Percentiles rank a stretch among this genome's conserved stretches.
These are phyloP conservation scores for Hymenoscyphus albidus DNA, from an alignment of 2,329 filamentous ascomycete species.

Conservation along the genomic window DNA sequence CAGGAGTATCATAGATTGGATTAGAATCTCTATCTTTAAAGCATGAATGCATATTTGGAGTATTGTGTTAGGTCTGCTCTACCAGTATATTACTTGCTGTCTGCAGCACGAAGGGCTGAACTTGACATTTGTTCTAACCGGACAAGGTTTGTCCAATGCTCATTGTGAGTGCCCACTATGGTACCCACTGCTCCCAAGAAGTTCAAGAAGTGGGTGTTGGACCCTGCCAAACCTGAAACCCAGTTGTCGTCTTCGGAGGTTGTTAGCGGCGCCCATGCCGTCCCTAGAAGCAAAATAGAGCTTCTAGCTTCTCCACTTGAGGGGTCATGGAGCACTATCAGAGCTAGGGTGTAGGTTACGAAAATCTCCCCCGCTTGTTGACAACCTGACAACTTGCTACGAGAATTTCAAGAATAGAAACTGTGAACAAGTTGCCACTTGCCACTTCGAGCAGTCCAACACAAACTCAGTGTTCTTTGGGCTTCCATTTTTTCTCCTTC, in stretches of 20 bases:
- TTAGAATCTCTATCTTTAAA: too few species aligned
- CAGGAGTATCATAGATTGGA: too few species aligned
- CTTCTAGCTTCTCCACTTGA: conserved; percentile 2
- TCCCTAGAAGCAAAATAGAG: neutral
- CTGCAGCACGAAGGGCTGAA: neutral
- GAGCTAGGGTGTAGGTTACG: neutral
- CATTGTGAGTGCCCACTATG: neutral
- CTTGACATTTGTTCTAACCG: neutral
- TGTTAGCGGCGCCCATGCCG: neutral
- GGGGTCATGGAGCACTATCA: neutral
- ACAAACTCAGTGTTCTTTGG: neutral
- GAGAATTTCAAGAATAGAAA: conserved; percentile 1
- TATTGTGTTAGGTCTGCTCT: too few species aligned
- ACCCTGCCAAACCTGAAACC: conserved; percentile 1
- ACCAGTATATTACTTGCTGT: neutral
- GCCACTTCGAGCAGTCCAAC: neutral
- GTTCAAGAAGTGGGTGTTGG: neutral
- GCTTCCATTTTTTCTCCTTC: neutral
- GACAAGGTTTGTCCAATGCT: neutral
- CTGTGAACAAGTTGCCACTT: neutral
- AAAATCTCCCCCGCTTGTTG: neutral
- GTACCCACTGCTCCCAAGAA: neutral
- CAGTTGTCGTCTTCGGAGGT: neutral
- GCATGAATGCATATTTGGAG: too few species aligned
- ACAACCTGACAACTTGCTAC: conserved; percentile 1